Evolutionary conservation across 805 yeast genomes (phyloP).

Genomic region (Wickerhamiella allomyrinae): DNA sequence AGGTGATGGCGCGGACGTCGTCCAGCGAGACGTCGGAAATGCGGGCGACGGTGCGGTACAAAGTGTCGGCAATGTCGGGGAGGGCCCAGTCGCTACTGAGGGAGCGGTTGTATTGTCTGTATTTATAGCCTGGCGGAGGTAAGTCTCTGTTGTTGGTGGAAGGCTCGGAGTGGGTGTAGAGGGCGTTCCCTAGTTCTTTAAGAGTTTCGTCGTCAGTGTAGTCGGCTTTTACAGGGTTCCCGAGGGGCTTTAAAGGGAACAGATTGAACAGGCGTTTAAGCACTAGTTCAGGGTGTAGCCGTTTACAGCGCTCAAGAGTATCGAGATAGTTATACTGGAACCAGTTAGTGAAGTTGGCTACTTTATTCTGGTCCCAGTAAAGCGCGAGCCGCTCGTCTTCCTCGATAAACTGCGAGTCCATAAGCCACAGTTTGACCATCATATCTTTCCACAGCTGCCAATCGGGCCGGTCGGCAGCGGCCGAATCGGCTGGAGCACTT

Average conservation of each 20-base stretch:
- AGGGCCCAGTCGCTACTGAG: constrained; percentile 1
- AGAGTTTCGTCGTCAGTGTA: constrained; percentile 5
- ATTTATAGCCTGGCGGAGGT: constrained; percentile 5
- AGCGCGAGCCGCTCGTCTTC: constrained; percentile 27
- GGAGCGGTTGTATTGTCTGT: constrained; percentile 1
- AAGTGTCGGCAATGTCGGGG: constrained; percentile 7
- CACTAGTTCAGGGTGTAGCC: not conserved
- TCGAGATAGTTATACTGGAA: not conserved
- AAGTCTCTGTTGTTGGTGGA: not conserved
- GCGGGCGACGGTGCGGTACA: constrained; percentile 3
- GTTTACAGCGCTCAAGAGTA: not conserved
- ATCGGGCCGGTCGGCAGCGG: constrained; percentile 14
- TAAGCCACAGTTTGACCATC: constrained; percentile 19
- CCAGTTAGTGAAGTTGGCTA: constrained; percentile 3
- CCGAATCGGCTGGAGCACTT: not conserved
- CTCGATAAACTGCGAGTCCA: constrained; percentile 15
- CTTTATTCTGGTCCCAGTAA: constrained; percentile 34
- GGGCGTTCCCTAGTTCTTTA: constrained; percentile 5
- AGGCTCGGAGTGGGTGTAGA: constrained; percentile 2
- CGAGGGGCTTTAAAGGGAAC: constrained; percentile 14
- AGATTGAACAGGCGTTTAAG: constrained; percentile 12
- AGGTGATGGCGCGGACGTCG: not conserved
- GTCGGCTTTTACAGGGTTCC: not conserved
- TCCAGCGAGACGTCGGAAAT: constrained; percentile 2
- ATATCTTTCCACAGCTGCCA: constrained; percentile 25